Evolutionary conservation across 2,329 filamentous ascomycete species (phyloP).

Genomic region (Pleoardoris graminearum): DNA sequence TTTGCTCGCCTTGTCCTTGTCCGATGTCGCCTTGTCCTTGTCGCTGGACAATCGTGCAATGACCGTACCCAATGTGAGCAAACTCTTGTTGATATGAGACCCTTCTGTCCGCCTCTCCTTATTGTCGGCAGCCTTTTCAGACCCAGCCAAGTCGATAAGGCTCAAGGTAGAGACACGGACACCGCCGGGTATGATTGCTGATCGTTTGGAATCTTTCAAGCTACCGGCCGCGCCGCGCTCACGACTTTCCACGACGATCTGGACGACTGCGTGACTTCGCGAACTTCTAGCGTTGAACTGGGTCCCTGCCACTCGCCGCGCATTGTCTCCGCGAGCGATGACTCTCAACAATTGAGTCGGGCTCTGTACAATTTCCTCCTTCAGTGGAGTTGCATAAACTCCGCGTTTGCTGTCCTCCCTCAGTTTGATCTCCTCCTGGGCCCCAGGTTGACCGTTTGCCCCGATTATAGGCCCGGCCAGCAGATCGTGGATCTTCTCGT

Average conservation of each 20-base stretch:
- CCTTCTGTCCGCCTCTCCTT: slow-evolving; percentile 94
- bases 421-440: slow-evolving; percentile 93
- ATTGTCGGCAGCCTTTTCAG: slow-evolving; percentile 91
- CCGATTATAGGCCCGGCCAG: slow-evolving; percentile 72
- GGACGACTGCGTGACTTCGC: slow-evolving; percentile 95
- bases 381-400: slow-evolving; percentile 92
- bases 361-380: slow-evolving; percentile 98
- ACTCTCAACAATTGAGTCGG: slow-evolving; percentile 93
- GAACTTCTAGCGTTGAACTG: slow-evolving; percentile 97
- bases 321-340: slow-evolving; percentile 91
- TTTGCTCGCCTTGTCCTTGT: slow-evolving; percentile 76
- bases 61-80: slow-evolving; percentile 92
- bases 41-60: slow-evolving; percentile 89
- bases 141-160: slow-evolving; percentile 93
- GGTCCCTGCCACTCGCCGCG: slow-evolving; percentile 86
- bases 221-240: slow-evolving; percentile 64
- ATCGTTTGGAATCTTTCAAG: slow-evolving; percentile 48
- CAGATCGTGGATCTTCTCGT: slow-evolving; percentile 94
- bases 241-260: slow-evolving; percentile 96
- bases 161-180: slow-evolving; percentile 94
- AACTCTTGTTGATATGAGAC: slow-evolving; percentile 97
- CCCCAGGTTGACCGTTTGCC: slow-evolving; percentile 48
- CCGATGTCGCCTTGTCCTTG: slow-evolving; percentile 70
- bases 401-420: slow-evolving; percentile 95
- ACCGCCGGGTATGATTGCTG: slow-evolving; percentile 68